Evolutionary conservation across 140 eudicot species (phyloP), one percentile per base, ranked within the genome.

Genomic region (Cichorium intybus): DNA sequence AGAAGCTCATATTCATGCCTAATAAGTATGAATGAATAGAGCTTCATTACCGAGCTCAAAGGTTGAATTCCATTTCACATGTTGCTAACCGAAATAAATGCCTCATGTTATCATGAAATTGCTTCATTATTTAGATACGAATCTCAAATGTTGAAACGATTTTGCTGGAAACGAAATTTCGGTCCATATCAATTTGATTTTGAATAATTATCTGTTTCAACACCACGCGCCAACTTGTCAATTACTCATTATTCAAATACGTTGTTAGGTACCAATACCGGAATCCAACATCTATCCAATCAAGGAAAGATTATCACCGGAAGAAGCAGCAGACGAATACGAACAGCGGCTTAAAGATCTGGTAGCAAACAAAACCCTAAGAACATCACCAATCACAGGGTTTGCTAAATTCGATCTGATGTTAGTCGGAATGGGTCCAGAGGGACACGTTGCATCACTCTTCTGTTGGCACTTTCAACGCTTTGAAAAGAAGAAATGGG

Each of bases 381-480:
- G 22, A 24, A 10, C 43, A 9, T 70, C 81, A 24, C 14, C 20
- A 2, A 15, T 17, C 0, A 75, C 73, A 26, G 81, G 78, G 10
- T 75, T 65, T 26, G 78, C 85, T 11, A 70, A 75, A 45, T 75
- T 80, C 46, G 79, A 80, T 50, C 48, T 80, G 23, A 70, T 70
- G 68, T 53, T 80, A 23, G 70, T 80, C 8, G 78, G 81, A 31
- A 75, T 80, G 72, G 85, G 85, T n/a, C 81, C 72, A 2, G 81
- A 75, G 1, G 78, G 85, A 23, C 85, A 75, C 51, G 65, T 66
- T 0, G 81, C 85, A 4, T 80, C 85, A 7, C 70, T 80, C 1
- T 80, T 80, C 17, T 73, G 78, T 8, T 63, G 78, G 68, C 56
- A 75, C 21, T 77, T 73, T 18, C 72, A 56, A 18, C 75, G 76